Evolutionary conservation across 495 filamentous ascomycete species (phyloP), one percentile per base, ranked within the genome.

Genomic region (Xylaria acuta): DNA sequence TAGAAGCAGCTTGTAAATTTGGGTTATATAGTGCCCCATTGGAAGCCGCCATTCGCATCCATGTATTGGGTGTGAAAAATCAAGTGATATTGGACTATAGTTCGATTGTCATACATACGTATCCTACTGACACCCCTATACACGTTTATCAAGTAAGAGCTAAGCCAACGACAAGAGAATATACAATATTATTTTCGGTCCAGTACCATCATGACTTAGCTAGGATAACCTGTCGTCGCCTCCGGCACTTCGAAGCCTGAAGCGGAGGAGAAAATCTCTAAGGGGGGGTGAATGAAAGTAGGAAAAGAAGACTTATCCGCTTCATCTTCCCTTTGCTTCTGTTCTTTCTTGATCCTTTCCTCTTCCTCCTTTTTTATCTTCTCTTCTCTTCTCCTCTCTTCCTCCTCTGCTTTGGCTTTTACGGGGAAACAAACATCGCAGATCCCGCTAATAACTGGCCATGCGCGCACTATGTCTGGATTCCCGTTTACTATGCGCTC

Each of bases 351-450:
- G 5, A 12, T 7, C 25, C 20, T 47, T 40, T 60, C n/a, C 3
- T 64, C 34, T 9, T 8, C 1, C 22, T 53, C 41, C n/a, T 65
- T 45, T 30, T 5, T 30, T 27, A 32, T 62, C 14, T 65, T 53
- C 20, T 38, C 64, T 11, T 45, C 60, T 59, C 51, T 22, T 25
- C 60, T 71, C 56, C 53, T 72, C 56, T 27, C 36, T 36, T 72
- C 69, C 20, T 67, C 62, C 25, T 76, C 73, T 0, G 40, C 53
- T 0, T 56, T 68, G 0, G 73, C 72, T 40, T 74, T 25, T 12
- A 73, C 27, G 1, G 75, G 73, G n/a, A 67, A 72, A 25, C 77
- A 79, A 0, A 36, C 25, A 22, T 75, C 65, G 12, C 77, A 79
- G 0, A 54, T 63, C 5, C 67, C 75, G 22, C 75, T 58, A 38